Evolutionary conservation across 1,139 yeast species (phyloP).

Genomic region (Arxiozyma bovina): DNA sequence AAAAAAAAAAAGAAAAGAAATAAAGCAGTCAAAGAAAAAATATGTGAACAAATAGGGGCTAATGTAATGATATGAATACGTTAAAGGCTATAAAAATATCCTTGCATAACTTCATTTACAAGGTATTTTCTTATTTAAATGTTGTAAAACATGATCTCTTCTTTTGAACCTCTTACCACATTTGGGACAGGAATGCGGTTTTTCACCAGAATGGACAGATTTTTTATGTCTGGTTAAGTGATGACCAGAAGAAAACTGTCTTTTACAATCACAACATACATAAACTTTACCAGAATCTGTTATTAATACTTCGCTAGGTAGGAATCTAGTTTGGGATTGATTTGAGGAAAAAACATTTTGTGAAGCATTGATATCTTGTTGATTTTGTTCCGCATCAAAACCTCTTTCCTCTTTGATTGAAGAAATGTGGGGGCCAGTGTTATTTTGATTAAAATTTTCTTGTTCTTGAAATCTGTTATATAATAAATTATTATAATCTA

Average conservation of each 20-base stretch:
- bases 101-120: background rate
- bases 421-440: no score
- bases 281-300: slow-evolving; percentile 23
- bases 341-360: background rate
- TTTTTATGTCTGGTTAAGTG: slow-evolving; percentile 29
- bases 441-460: background rate
- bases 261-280: slow-evolving; percentile 24
- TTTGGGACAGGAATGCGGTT: slow-evolving; percentile 28
- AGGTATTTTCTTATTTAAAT: slow-evolving; percentile 27
- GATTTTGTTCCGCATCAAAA: background rate
- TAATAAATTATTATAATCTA: slow-evolving; percentile 1
- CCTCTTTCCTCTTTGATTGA: background rate
- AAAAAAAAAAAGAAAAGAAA: no score
- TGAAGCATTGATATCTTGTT: background rate
- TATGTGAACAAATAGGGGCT: background rate
- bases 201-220: slow-evolving; percentile 29
- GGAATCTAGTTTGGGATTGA: slow-evolving; percentile 10
- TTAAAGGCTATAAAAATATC: no score
- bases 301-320: slow-evolving; percentile 25
- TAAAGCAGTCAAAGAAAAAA: background rate
- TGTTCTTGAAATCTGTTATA: slow-evolving; percentile 1
- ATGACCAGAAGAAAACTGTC: slow-evolving; percentile 27
- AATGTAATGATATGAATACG: no score
- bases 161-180: slow-evolving; percentile 30
- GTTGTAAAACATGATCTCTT: slow-evolving; percentile 30